These are phyloP conservation scores for Backusella tarrabulga DNA, from an alignment of 192 early-diverging fungal species.

Conservation along the genomic window DNA sequence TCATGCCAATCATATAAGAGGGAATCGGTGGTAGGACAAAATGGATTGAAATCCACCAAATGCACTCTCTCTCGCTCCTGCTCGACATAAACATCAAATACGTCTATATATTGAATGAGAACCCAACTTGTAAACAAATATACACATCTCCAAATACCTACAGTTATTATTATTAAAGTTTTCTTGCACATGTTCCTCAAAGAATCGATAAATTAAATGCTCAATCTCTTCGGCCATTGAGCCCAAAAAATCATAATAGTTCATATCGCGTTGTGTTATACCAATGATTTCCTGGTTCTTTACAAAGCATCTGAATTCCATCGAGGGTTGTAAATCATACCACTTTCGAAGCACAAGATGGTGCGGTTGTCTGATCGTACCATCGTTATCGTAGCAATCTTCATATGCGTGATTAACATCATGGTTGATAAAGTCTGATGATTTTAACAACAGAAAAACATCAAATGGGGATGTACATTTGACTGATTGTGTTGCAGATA, in stretches of 20 bases:
- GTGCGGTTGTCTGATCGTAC: conserved; percentile 38
- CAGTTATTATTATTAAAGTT: conserved; percentile 68
- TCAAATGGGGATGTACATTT: conserved; percentile 76
- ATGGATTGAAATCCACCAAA: conserved; percentile 94
- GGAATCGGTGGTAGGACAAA: conserved; percentile 73
- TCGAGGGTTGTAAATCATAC: conserved; percentile 84
- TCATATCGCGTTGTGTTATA: conserved; percentile 88
- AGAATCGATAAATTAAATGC: conserved; percentile 64
- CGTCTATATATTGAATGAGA: conserved; percentile 47
- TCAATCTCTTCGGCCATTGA: conserved; percentile 58
- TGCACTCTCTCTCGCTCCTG: conserved; percentile 58
- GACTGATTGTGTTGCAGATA: conserved; percentile 74
- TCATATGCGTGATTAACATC: conserved; percentile 81
- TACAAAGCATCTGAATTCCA: conserved; percentile 98
- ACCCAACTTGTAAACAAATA: background rate
- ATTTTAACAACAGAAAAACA: conserved; percentile 87
- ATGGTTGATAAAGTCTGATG: conserved; percentile 86
- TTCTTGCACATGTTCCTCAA: conserved; percentile 55
- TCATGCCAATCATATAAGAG: conserved; percentile 86
- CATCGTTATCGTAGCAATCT: conserved; percentile 48
- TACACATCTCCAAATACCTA: conserved; percentile 36
- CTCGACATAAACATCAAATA: conserved; percentile 89
- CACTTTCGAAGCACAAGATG: conserved; percentile 88
- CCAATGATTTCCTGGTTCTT: conserved; percentile 65
- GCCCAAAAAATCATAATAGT: conserved; percentile 77